Evolutionary conservation across 1,284 basidiomycete genomes (phyloP).

Genomic region (Trichosporon faecale): DNA sequence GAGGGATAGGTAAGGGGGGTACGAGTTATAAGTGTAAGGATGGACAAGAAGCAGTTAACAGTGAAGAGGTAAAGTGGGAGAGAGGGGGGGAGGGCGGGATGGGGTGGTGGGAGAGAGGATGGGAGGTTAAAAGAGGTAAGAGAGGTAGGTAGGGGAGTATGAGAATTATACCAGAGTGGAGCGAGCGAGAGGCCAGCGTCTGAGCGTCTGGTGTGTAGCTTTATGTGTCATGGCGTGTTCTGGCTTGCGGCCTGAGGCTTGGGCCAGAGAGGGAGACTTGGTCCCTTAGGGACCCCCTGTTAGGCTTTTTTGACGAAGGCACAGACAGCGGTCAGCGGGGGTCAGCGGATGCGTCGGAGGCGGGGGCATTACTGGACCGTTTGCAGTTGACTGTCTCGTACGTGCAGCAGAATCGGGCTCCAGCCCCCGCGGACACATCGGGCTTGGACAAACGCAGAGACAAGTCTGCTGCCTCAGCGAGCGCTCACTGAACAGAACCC

Average conservation of each 20-base stretch:
- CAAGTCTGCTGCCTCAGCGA: neutral
- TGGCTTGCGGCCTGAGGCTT: neutral
- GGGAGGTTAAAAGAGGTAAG: slow-evolving; percentile 4
- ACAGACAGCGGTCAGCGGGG: neutral
- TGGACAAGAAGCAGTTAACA: slow-evolving; percentile 7
- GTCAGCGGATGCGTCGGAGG: neutral
- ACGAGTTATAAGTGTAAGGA: neutral
- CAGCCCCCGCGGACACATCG: slow-evolving; percentile 2
- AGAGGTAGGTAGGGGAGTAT: neutral
- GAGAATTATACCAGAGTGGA: slow-evolving; percentile 4
- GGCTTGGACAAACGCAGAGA: neutral
- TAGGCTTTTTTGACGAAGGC: neutral
- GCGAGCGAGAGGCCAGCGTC: neutral
- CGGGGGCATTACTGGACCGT: neutral
- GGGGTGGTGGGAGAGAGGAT: neutral
- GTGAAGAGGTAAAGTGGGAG: neutral
- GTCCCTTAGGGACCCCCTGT: neutral
- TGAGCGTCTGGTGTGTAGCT: neutral
- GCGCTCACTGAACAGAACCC: neutral
- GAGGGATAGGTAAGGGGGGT: neutral
- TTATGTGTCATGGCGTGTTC: slow-evolving; percentile 1
- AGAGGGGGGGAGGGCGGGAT: neutral
- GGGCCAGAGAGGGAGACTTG: neutral
- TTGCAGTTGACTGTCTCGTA: neutral
- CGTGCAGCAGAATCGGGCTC: neutral